A percentile compares a stretch with the other conserved stretches of the same genome.
Conservation (phyloP, 768 basidiomycete genomes). For the Kockovaella imperatae region DNA sequence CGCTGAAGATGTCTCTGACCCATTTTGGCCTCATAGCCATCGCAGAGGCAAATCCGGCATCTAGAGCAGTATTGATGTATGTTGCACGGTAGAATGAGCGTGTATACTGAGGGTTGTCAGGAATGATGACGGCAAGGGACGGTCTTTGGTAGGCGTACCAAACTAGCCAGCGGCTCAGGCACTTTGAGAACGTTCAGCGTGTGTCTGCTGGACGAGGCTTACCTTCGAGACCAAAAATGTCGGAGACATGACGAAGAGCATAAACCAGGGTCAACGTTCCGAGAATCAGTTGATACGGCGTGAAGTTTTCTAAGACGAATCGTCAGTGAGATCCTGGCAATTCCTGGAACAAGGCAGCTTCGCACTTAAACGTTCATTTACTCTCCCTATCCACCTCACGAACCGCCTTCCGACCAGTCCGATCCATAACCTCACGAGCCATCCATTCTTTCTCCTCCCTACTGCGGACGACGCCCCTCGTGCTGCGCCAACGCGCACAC, state of each 20-base stretch:
- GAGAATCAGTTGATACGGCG: conserved; percentile 92
- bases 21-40: conserved; percentile 87
- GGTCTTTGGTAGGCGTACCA: conserved; percentile 52
- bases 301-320: conserved; percentile 58
- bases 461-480: conserved; percentile 1
- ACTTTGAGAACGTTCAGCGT: conserved; percentile 49
- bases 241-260: conserved; percentile 73
- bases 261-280: conserved; percentile 79
- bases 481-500: conserved; percentile 13
- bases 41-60: conserved; percentile 93
- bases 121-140: not conserved
- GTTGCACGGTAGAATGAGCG: conserved; percentile 91
- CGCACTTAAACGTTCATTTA: conserved; percentile 39
- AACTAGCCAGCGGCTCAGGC: conserved; percentile 81
- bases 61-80: conserved; percentile 88
- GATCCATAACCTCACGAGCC: conserved; percentile 21
- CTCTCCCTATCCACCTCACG: conserved; percentile 26
- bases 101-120: conserved; percentile 58
- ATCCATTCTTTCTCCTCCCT: conserved; percentile 8
- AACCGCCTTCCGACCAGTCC: conserved; percentile 20
- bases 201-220: conserved; percentile 36
- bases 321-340: not conserved
- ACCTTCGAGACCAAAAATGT: conserved; percentile 75
- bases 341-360: not conserved
- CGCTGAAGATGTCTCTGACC: conserved; percentile 76